Evolutionary conservation across 129 eudicot genomes (phyloP), one percentile per base, ranked within the genome.

Genomic region (Flaveria bidentis): DNA sequence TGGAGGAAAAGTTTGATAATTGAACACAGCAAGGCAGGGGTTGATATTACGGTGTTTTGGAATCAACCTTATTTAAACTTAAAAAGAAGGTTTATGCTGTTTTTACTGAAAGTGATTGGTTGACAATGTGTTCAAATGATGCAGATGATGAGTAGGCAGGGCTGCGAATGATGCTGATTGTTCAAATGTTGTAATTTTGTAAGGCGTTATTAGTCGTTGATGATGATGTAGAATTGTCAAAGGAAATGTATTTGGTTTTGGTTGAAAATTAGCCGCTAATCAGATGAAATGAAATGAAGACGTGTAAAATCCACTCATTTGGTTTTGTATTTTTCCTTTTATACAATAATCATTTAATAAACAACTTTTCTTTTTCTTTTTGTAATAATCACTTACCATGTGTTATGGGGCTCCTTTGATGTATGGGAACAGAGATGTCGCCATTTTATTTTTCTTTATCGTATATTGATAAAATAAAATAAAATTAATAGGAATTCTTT

Each of bases 121-220:
- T 45, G 68, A 41, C 2, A 16, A 50, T 14, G 56, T 63, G 28
- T n/a, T 25, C 10, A 42, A 50, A 77, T 77, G 61, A 53, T 69
- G 75, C 69, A 77, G 81, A 77, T 77, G 81, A 77, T 69, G 81
- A 77, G 46, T 76, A 76, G 61, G 20, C n/a, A 3, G 39, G 46
- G 42, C 41, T 36, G 41, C 41, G 41, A 28, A 25, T 9, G 30
- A 25, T 42, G 71, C 11, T 18, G 61, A 28, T 33, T 51, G 41
- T 58, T 39, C 36, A 63, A 77, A 44, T 55, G 75, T 79, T 71
- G 82, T 79, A 62, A 61, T 78, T 71, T 78, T 71, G 77, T 78
- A 72, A 78, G 77, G 77, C 30, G 6, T 44, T 10, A 23, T 20
- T 36, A 67, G 81, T 63, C 20, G 80, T 62, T 68, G 58, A 30